phyloP scores from a whole-genome alignment of 176 grass and related monocot species.

The Oryza longistaminata region DNA sequence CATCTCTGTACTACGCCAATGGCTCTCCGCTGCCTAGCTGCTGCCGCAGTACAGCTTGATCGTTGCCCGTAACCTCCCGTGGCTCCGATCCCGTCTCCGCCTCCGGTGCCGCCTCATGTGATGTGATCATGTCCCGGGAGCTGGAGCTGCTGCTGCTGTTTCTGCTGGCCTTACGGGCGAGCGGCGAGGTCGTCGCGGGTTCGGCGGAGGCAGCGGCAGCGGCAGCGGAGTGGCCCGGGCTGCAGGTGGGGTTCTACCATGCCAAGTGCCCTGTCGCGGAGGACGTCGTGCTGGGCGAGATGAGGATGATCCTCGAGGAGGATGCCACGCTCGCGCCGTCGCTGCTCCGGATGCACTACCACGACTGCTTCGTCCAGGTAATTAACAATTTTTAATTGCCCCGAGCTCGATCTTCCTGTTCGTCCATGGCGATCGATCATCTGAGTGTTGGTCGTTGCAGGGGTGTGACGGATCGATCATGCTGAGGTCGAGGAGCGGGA shows the following conservation, averaged over 20 bases:
- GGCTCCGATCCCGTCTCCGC: background rate
- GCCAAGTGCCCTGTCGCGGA: constrained; percentile 46
- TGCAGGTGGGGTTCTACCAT: constrained; percentile 48
- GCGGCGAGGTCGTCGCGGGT: background rate
- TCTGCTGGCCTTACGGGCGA: background rate
- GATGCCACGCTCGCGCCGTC: constrained; percentile 48
- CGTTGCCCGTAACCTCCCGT: background rate
- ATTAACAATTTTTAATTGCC: too few species aligned
- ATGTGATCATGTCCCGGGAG: background rate
- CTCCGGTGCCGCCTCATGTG: too few species aligned
- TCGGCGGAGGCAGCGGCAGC: background rate
- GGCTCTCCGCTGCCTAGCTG: background rate
- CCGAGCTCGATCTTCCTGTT: background rate
- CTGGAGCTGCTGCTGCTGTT: background rate
- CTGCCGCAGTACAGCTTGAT: background rate
- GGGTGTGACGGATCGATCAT: constrained; percentile 60
- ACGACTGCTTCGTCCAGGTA: constrained; percentile 66
- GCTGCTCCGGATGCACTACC: constrained; percentile 73
- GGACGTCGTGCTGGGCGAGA: constrained; percentile 48
- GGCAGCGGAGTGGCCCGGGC: background rate
- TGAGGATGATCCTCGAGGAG: constrained; percentile 40
- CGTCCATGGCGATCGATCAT: background rate
- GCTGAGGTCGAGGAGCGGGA: constrained; percentile 31
- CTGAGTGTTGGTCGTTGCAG: background rate
- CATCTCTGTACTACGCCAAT: background rate